Percentiles rank a stretch among this genome's conserved stretches.
These are phyloP conservation scores for Leccinum pellstonianum DNA, from an alignment of 768 basidiomycete genomes.

Conservation along the genomic window DNA sequence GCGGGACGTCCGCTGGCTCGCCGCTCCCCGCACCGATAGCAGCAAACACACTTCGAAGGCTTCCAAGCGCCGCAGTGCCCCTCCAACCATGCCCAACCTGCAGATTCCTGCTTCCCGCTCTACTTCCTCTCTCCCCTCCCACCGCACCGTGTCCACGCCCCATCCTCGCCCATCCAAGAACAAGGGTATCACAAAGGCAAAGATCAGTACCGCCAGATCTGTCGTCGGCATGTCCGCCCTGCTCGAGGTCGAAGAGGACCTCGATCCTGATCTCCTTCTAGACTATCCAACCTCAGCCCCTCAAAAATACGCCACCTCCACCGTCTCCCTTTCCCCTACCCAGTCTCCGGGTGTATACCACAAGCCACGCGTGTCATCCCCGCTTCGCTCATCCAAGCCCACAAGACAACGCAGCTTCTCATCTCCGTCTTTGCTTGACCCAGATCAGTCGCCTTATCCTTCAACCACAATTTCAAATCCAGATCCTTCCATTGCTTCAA, in stretches of 20 bases:
- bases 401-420: conserved; percentile 33
- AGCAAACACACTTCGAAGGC: conserved; percentile 23
- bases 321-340: conserved; percentile 15
- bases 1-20: conserved; percentile 66
- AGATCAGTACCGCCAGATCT: conserved; percentile 39
- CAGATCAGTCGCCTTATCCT: conserved; percentile 6
- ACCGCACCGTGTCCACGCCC: conserved; percentile 8
- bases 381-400: conserved; percentile 26
- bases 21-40: conserved; percentile 30
- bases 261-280: conserved; percentile 22
- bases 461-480: neutral
- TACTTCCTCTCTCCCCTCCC: conserved; percentile 22
- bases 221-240: conserved; percentile 54
- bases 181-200: conserved; percentile 27
- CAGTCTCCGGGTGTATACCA: conserved; percentile 12
- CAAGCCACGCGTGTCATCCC: conserved; percentile 23
- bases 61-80: conserved; percentile 19
- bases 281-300: conserved; percentile 7
- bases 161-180: conserved; percentile 29
- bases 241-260: conserved; percentile 53
- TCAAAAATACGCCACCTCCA: conserved; percentile 19
- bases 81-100: conserved; percentile 2
- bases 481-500: conserved; percentile 9
- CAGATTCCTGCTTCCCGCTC: conserved; percentile 22
- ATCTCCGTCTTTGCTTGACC: conserved; percentile 21